These are phyloP conservation scores for Tetrapisispora namnaoensis DNA, from an alignment of 805 yeast species.

Conservation along the genomic window DNA sequence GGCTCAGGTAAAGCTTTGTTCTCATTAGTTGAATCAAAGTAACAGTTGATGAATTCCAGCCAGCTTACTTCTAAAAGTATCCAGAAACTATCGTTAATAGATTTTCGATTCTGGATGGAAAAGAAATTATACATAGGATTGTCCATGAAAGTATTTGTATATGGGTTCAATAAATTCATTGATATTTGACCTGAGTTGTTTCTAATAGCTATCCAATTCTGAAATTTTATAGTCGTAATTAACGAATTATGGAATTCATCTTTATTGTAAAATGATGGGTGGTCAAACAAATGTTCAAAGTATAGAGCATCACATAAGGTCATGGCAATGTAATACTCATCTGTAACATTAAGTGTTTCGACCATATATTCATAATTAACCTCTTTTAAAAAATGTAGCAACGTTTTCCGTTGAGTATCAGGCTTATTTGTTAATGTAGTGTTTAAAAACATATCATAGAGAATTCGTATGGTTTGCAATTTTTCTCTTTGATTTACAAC, in stretches of 20 bases:
- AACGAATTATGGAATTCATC: not conserved
- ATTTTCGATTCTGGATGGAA: not conserved
- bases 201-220: not conserved
- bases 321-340: not conserved
- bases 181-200: not conserved
- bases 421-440: not conserved
- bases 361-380: not conserved
- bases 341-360: conserved; percentile 4
- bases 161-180: not conserved
- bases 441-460: not conserved
- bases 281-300: conserved; percentile 6
- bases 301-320: conserved; percentile 6
- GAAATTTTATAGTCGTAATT: not conserved
- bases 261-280: not conserved
- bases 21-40: not conserved
- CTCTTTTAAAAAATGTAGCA: not conserved
- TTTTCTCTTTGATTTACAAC: not conserved
- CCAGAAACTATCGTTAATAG: not conserved
- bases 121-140: not conserved
- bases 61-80: conserved; percentile 1
- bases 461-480: not conserved
- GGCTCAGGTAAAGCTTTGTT: not conserved
- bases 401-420: not conserved
- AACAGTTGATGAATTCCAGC: not conserved
- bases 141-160: not conserved